Conservation (phyloP, 805 yeast genomes). For the Kodamaea sagamina region DNA sequence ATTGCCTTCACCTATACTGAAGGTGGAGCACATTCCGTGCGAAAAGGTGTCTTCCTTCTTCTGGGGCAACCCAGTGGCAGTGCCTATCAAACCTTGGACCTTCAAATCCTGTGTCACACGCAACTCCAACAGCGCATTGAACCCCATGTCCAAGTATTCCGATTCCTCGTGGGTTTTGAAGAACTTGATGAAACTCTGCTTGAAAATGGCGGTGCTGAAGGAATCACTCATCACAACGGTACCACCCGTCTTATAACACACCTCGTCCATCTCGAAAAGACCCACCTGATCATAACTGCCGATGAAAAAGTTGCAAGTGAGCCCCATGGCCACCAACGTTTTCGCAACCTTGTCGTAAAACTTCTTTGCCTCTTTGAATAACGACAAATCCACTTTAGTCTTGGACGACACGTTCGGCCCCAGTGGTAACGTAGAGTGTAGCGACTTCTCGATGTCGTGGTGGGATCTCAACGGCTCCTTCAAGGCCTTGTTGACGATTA, state of each 20-base stretch:
- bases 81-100: slow-evolving; percentile 63
- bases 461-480: slow-evolving; percentile 70
- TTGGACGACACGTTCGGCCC: slow-evolving; percentile 37
- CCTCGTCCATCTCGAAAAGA: slow-evolving; percentile 61
- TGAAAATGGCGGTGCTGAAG: slow-evolving; percentile 66
- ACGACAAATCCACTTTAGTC: slow-evolving; percentile 32
- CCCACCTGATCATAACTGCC: slow-evolving; percentile 75
- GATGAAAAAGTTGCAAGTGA: slow-evolving; percentile 57
- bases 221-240: slow-evolving; percentile 62
- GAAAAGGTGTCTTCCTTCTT: slow-evolving; percentile 27
- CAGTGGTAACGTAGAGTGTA: slow-evolving; percentile 30
- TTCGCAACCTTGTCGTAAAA: slow-evolving; percentile 55
- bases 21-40: slow-evolving; percentile 32
- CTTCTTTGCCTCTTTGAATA: slow-evolving; percentile 39
- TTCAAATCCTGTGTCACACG: slow-evolving; percentile 52
- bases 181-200: slow-evolving; percentile 60
- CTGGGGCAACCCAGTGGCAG: slow-evolving; percentile 50
- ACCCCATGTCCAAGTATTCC: slow-evolving; percentile 49
- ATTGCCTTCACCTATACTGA: slow-evolving; percentile 48
- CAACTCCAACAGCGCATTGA: slow-evolving; percentile 61
- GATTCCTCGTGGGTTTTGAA: slow-evolving; percentile 31
- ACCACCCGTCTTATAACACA: slow-evolving; percentile 64
- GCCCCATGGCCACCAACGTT: slow-evolving; percentile 50
- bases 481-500: slow-evolving; percentile 54
- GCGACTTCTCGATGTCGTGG: slow-evolving; percentile 54